phyloP scores from a whole-genome alignment of 441 rosid species.

The Cnidoscolus chayamansa region DNA sequence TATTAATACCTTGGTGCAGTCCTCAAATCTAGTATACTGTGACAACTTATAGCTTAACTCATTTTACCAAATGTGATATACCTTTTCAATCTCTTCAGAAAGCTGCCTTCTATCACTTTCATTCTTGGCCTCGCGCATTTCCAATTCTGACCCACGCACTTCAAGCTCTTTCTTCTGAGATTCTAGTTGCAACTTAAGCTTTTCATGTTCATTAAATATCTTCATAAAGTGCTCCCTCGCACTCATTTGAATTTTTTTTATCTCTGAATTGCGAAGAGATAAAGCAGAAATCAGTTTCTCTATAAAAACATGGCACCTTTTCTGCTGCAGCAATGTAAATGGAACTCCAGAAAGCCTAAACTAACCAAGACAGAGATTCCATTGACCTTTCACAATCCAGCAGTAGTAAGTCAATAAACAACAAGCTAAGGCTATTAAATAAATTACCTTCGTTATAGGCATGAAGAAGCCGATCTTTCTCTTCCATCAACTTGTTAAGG shows the following conservation, averaged over 20 bases:
- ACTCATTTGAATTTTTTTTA: slow-evolving; percentile 61
- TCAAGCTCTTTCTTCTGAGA: slow-evolving; percentile 72
- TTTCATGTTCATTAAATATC: slow-evolving; percentile 78
- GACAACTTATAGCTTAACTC: not conserved
- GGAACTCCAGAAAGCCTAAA: slow-evolving; percentile 5
- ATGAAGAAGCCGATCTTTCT: slow-evolving; percentile 72
- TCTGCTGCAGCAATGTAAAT: not conserved
- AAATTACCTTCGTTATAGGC: slow-evolving; percentile 68
- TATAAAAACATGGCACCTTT: not conserved
- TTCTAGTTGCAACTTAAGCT: slow-evolving; percentile 67
- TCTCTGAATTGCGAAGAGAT: slow-evolving; percentile 47
- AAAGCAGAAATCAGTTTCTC: not conserved
- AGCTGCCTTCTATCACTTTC: slow-evolving; percentile 64
- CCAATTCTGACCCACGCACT: slow-evolving; percentile 57
- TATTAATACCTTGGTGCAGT: not conserved
- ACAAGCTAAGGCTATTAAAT: not conserved
- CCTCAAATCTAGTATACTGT: not conserved
- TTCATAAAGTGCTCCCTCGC: slow-evolving; percentile 68
- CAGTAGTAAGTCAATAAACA: not conserved
- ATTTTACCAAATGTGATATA: slow-evolving; percentile 19
- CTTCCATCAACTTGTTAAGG: slow-evolving; percentile 47
- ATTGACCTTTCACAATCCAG: slow-evolving; percentile 1
- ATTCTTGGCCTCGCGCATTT: slow-evolving; percentile 72
- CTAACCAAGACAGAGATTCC: not conserved
- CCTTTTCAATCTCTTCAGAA: slow-evolving; percentile 69